phyloP scores from a whole-genome alignment of 805 yeast species.

The Zygotorulaspora danielsina region DNA sequence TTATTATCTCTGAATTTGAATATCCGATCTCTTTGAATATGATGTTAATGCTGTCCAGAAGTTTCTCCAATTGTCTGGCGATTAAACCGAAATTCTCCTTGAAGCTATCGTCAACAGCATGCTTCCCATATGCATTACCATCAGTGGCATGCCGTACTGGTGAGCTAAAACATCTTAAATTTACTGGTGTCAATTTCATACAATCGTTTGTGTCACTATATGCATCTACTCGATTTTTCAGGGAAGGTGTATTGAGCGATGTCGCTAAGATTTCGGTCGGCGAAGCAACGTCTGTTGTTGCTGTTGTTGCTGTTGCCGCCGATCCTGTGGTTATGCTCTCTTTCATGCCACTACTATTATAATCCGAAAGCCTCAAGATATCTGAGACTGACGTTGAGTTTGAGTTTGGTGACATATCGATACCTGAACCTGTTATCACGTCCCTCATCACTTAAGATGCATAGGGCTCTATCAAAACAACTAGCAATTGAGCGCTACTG shows the following conservation, averaged over 20 bases:
- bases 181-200: slow-evolving; percentile 32
- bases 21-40: slow-evolving; percentile 55
- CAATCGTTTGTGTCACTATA: slow-evolving; percentile 18
- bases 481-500: too few relatives aligned
- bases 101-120: slow-evolving; percentile 17
- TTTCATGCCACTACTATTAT: slow-evolving; percentile 2
- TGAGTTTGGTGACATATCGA: slow-evolving; percentile 6
- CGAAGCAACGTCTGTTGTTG: slow-evolving; percentile 2
- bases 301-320: slow-evolving; percentile 7
- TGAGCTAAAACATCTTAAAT: slow-evolving; percentile 15
- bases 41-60: slow-evolving; percentile 41
- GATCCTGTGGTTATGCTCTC: slow-evolving; percentile 2
- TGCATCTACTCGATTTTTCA: slow-evolving; percentile 2
- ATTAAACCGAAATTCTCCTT: slow-evolving; percentile 33
- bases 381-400: slow-evolving; percentile 8
- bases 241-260: slow-evolving; percentile 5
- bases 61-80: slow-evolving; percentile 30
- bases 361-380: slow-evolving; percentile 7
- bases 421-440: not conserved
- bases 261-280: slow-evolving; percentile 4
- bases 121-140: slow-evolving; percentile 1
- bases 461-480: too few relatives aligned
- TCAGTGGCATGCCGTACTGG: slow-evolving; percentile 13
- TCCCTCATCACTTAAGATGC: not conserved
- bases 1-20: slow-evolving; percentile 45